phyloP scores from a whole-genome alignment of 257 asterid species.

The Penstemon newberryi region DNA sequence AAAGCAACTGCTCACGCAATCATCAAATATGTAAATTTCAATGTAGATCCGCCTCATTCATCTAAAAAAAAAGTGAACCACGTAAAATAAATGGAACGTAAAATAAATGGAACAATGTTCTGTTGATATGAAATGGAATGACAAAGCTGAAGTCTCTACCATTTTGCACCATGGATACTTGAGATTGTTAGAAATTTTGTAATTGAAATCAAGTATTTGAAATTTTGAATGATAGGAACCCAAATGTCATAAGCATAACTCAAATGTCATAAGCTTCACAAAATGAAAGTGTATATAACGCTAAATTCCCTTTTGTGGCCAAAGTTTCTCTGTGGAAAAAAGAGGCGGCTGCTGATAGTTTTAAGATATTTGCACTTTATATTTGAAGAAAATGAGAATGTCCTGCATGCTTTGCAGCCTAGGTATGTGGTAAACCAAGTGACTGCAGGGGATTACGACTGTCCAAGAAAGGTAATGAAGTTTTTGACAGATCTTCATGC shows the following conservation, averaged over 20 bases:
- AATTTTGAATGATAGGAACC: not conserved
- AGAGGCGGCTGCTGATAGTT: not conserved
- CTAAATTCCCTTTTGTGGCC: not conserved
- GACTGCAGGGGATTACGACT: constrained; percentile 95
- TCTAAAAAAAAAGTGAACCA: not conserved
- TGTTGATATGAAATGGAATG: constrained; percentile 13
- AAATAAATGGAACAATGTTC: constrained; percentile 11
- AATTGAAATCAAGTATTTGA: not conserved
- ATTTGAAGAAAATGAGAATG: constrained; percentile 17
- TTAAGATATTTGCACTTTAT: not conserved
- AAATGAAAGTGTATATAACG: not conserved
- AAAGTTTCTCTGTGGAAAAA: constrained; percentile 1
- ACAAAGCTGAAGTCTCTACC: not conserved
- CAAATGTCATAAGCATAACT: not conserved
- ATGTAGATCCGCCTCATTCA: constrained; percentile 8
- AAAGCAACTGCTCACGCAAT: constrained; percentile 7
- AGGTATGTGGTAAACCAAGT: constrained; percentile 97
- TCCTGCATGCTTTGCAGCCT: constrained; percentile 62
- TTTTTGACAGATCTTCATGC: constrained; percentile 90
- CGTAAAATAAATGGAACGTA: constrained; percentile 5
- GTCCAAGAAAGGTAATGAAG: constrained; percentile 81
- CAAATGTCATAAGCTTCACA: not conserved
- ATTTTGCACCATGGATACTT: not conserved
- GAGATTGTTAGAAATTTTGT: constrained; percentile 17
- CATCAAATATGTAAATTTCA: constrained; percentile 10